phyloP scores from a whole-genome alignment of 2,329 filamentous ascomycete species.

The Trichophyton schoenleinii region DNA sequence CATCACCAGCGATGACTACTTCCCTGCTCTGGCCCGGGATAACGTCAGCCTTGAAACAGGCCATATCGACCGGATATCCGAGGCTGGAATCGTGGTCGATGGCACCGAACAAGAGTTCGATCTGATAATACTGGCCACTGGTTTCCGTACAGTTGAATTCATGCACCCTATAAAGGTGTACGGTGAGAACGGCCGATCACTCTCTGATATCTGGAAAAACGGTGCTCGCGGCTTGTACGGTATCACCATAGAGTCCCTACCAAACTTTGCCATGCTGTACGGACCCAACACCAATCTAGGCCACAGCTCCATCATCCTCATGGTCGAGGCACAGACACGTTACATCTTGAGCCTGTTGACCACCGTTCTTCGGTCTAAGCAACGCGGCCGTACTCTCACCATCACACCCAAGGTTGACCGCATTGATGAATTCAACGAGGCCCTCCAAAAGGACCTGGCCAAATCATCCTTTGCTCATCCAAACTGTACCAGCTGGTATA shows the following conservation, averaged over 20 bases:
- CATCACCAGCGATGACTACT: conserved; percentile 46
- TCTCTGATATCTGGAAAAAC: conserved; percentile 41
- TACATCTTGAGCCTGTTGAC: conserved; percentile 42
- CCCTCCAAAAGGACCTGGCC: conserved; percentile 34
- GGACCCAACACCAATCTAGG: conserved; percentile 47
- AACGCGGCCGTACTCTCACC: conserved; percentile 24
- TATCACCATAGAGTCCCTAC: conserved; percentile 39
- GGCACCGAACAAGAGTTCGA: conserved; percentile 39
- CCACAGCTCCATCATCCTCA: conserved; percentile 48
- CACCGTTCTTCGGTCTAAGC: conserved; percentile 36
- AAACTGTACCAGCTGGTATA: conserved; percentile 46
- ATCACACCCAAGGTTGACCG: conserved; percentile 33
- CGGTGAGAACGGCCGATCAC: conserved; percentile 31
- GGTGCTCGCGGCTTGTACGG: conserved; percentile 42
- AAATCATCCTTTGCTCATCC: conserved; percentile 42
- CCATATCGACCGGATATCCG: conserved; percentile 36
- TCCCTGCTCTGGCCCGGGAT: conserved; percentile 34
- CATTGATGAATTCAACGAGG: conserved; percentile 35
- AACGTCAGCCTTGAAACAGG: conserved; percentile 43
- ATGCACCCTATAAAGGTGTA: conserved; percentile 45
- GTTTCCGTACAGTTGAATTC: conserved; percentile 48
- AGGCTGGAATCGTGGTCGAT: conserved; percentile 36
- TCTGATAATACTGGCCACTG: conserved; percentile 46
- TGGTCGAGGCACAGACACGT: conserved; percentile 47
- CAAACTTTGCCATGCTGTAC: conserved; percentile 47